These are phyloP conservation scores for Collybia sordida DNA, from an alignment of 768 basidiomycete species.

Conservation along the genomic window DNA sequence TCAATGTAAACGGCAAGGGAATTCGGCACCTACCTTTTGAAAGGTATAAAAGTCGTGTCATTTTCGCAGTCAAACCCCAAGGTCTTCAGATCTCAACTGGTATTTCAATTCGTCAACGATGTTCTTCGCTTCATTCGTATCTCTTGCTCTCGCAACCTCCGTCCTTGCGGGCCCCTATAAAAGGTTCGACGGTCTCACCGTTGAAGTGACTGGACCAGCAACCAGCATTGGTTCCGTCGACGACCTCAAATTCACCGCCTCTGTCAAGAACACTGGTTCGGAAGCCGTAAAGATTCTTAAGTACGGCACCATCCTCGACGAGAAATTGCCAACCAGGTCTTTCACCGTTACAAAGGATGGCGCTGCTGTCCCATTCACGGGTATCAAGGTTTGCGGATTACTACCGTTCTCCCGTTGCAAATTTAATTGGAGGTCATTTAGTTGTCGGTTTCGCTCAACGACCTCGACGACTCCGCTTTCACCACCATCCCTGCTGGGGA, in stretches of 20 bases:
- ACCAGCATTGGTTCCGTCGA: slow-evolving; percentile 32
- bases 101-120: slow-evolving; percentile 12
- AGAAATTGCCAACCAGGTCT: slow-evolving; percentile 39
- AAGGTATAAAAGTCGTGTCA: neutral
- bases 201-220: slow-evolving; percentile 26
- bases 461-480: slow-evolving; percentile 39
- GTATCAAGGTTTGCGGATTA: slow-evolving; percentile 33
- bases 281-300: slow-evolving; percentile 42
- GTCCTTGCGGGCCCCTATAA: slow-evolving; percentile 31
- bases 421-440: slow-evolving; percentile 8
- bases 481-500: slow-evolving; percentile 38
- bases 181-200: slow-evolving; percentile 28
- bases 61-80: neutral
- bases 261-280: slow-evolving; percentile 39
- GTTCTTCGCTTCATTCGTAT: slow-evolving; percentile 26
- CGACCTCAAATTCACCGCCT: slow-evolving; percentile 39
- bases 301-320: slow-evolving; percentile 46
- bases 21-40: neutral
- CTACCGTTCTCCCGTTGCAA: neutral
- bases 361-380: slow-evolving; percentile 37
- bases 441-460: slow-evolving; percentile 34
- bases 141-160: slow-evolving; percentile 24
- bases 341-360: slow-evolving; percentile 43
- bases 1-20: no score
- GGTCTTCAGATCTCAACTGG: neutral